Conservation (phyloP, 495 filamentous ascomycete species). For the Xylona heveae region DNA sequence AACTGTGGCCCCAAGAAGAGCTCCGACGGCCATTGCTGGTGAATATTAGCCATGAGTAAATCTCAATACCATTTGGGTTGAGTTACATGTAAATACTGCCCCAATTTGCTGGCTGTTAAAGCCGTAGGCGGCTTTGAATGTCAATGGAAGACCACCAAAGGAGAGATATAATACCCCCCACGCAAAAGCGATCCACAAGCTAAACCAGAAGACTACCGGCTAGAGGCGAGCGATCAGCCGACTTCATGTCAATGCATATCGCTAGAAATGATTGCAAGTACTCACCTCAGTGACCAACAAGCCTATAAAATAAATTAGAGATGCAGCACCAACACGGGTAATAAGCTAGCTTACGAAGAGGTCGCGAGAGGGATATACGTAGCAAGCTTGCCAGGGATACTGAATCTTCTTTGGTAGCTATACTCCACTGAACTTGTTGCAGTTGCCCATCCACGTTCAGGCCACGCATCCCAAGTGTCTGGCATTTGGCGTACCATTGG, state of each 20-base stretch:
- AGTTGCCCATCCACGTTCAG: slow-evolving; percentile 26
- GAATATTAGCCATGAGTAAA: neutral
- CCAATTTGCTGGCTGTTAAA: slow-evolving; percentile 48
- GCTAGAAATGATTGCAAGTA: too few species aligned
- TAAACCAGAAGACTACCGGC: slow-evolving; percentile 89
- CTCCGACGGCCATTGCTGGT: slow-evolving; percentile 42
- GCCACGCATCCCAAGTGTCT: slow-evolving; percentile 42
- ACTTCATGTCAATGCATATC: too few species aligned
- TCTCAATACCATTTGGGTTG: neutral
- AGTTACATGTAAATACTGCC: slow-evolving; percentile 43
- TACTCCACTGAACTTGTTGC: too few species aligned
- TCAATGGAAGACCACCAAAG: slow-evolving; percentile 55
- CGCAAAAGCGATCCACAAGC: slow-evolving; percentile 70
- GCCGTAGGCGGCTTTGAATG: slow-evolving; percentile 47
- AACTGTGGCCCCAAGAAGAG: slow-evolving; percentile 45
- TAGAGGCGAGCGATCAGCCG: too few species aligned
- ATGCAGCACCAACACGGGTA: too few species aligned
- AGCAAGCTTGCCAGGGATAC: too few species aligned
- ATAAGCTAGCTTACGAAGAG: too few species aligned
- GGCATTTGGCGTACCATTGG: slow-evolving; percentile 54
- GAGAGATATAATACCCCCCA: slow-evolving; percentile 84
- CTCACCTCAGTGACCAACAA: too few species aligned
- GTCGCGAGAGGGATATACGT: too few species aligned
- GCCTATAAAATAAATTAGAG: too few species aligned
- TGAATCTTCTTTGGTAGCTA: too few species aligned